Conservation (phyloP, 805 yeast genomes). For the Hanseniaspora pseudoguilliermondii region DNA sequence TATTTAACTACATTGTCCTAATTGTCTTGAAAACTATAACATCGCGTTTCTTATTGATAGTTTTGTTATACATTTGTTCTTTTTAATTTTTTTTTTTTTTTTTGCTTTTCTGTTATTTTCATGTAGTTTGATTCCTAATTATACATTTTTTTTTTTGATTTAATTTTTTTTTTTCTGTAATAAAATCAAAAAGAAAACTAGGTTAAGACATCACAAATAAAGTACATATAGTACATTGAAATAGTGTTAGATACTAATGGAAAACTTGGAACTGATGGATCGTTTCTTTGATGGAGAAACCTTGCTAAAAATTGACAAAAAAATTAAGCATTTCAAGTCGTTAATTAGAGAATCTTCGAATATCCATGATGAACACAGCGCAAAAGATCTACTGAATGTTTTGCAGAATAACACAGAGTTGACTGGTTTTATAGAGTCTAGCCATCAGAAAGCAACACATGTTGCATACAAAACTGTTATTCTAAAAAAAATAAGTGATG, state of each 20-base stretch:
- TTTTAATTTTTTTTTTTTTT: too few species aligned
- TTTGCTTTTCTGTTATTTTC: too few species aligned
- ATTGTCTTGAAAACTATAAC: too few species aligned
- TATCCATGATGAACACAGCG: not conserved
- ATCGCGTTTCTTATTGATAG: too few species aligned
- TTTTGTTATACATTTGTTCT: too few species aligned
- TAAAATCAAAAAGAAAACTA: too few species aligned
- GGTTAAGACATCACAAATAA: not conserved
- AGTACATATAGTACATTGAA: not conserved
- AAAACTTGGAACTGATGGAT: not conserved
- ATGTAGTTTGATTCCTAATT: too few species aligned
- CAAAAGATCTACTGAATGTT: not conserved
- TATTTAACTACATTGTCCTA: too few species aligned
- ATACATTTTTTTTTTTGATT: too few species aligned
- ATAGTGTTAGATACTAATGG: too few species aligned
- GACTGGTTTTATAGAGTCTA: not conserved
- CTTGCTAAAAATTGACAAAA: not conserved
- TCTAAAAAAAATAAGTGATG: conserved; percentile 3
- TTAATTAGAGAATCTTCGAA: not conserved
- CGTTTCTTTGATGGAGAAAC: not conserved
- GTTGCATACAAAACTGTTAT: conserved; percentile 3
- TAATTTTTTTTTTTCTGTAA: too few species aligned
- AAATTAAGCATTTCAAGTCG: not conserved
- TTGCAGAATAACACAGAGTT: not conserved
- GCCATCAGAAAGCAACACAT: not conserved